These are phyloP conservation scores for Gomphus bonarii DNA, from an alignment of 1,284 basidiomycete species.

Conservation along the genomic window DNA sequence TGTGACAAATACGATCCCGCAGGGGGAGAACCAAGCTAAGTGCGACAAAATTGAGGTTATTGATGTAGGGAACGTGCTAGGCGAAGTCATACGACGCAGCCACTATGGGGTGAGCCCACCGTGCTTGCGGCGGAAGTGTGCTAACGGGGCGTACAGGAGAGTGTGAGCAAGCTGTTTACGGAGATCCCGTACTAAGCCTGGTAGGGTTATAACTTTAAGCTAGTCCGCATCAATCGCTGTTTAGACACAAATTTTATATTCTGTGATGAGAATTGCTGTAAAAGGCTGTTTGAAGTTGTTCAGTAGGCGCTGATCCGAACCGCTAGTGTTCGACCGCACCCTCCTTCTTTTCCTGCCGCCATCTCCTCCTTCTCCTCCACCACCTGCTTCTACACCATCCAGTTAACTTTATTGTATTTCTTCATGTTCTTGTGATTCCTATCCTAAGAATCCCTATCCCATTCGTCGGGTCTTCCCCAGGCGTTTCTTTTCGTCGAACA, in stretches of 20 bases:
- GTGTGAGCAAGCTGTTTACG: constrained; percentile 11
- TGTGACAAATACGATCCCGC: constrained; percentile 97
- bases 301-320: constrained; percentile 9
- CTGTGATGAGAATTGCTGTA: not conserved
- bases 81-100: constrained; percentile 91
- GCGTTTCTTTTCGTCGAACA: constrained; percentile 6
- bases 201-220: not conserved
- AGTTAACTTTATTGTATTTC: constrained; percentile 20
- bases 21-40: constrained; percentile 62
- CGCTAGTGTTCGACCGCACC: constrained; percentile 6
- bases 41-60: constrained; percentile 93
- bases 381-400: constrained; percentile 12
- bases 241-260: not conserved
- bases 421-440: constrained; percentile 17
- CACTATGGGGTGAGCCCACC: constrained; percentile 53
- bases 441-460: constrained; percentile 10
- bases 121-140: no score
- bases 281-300: not conserved
- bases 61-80: constrained; percentile 91
- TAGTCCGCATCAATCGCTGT: not conserved
- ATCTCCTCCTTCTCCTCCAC: constrained; percentile 12
- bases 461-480: constrained; percentile 12
- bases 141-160: constrained; percentile 2
- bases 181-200: constrained; percentile 8
- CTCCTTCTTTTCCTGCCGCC: constrained; percentile 8